These are phyloP conservation scores for Corynespora cassiicola DNA, from an alignment of 2,329 filamentous ascomycete species.

Conservation along the genomic window DNA sequence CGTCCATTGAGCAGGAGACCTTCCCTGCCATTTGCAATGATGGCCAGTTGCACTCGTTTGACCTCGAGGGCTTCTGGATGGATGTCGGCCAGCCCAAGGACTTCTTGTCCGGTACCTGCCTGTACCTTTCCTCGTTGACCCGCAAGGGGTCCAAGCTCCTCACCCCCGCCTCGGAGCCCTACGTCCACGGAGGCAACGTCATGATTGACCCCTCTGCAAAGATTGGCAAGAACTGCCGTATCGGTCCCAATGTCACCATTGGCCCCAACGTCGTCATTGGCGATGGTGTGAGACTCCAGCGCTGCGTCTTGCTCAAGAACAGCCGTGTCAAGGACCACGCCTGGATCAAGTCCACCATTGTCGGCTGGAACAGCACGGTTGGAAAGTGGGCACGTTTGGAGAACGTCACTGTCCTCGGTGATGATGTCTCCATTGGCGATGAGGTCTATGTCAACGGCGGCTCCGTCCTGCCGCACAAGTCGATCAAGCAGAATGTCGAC, in stretches of 20 bases:
- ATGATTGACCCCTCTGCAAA: constrained; percentile 92
- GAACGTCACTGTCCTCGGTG: constrained; percentile 96
- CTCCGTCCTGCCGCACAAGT: constrained; percentile 95
- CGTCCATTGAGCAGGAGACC: constrained; percentile 97
- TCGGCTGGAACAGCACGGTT: constrained; percentile 97
- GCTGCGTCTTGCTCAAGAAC: constrained; percentile 86
- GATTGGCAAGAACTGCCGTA: constrained; percentile 98
- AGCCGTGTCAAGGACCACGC: constrained; percentile 98
- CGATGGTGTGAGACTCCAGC: constrained; percentile 91
- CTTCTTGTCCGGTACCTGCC: constrained; percentile 93
- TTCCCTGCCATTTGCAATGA: constrained; percentile 94
- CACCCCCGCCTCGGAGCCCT: constrained; percentile 74
- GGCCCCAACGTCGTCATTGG: constrained; percentile 91
- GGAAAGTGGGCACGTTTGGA: constrained; percentile 95
- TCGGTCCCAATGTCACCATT: constrained; percentile 96
- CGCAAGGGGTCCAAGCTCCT: constrained; percentile 91
- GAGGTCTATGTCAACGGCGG: constrained; percentile 99
- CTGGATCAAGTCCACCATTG: constrained; percentile 98
- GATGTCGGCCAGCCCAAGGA: constrained; percentile 98
- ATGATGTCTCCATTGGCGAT: constrained; percentile 96
- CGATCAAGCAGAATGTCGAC: constrained; percentile 97
- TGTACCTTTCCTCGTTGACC: constrained; percentile 90
- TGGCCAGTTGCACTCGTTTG: constrained; percentile 91
- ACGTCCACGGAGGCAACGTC: constrained; percentile 92
- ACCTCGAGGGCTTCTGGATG: constrained; percentile 99